Evolutionary conservation across 2,329 filamentous ascomycete genomes (phyloP).

Genomic region (Phoma sp.): DNA sequence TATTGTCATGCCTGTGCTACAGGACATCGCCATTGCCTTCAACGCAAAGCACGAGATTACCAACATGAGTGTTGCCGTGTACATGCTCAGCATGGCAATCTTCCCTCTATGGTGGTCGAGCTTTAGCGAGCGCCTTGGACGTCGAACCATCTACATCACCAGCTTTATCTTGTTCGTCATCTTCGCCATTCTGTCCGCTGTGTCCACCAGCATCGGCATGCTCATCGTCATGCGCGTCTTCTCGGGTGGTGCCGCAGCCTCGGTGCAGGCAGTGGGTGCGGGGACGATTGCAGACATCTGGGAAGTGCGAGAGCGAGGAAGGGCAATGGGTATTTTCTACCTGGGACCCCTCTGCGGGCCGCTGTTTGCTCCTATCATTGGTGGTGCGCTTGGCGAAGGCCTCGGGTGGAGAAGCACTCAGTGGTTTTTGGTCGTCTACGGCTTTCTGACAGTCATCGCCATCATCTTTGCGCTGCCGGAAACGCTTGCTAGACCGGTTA

Average conservation of each 20-base stretch:
- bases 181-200: conserved; percentile 43
- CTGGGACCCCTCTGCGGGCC: conserved; percentile 50
- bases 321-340: conserved; percentile 51
- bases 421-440: conserved; percentile 51
- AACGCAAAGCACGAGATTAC: conserved; percentile 42
- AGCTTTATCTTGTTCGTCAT: conserved; percentile 46
- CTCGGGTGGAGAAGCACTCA: conserved; percentile 51
- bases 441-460: conserved; percentile 40
- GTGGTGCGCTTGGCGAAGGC: conserved; percentile 42
- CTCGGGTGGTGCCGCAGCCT: conserved; percentile 48
- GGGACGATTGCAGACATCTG: conserved; percentile 50
- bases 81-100: conserved; percentile 53
- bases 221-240: conserved; percentile 46
- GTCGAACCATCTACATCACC: conserved; percentile 47
- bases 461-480: conserved; percentile 48
- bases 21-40: conserved; percentile 44
- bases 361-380: conserved; percentile 49
- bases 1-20: conserved; percentile 71
- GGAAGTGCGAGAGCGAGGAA: conserved; percentile 48
- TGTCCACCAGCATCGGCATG: conserved; percentile 48
- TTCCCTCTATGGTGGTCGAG: conserved; percentile 53
- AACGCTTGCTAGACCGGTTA: conserved; percentile 32
- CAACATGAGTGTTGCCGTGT: conserved; percentile 52
- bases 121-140: conserved; percentile 47
- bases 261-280: conserved; percentile 49